phyloP scores from a whole-genome alignment of 1,139 yeast genomes.

The Zygoascus sp. region DNA sequence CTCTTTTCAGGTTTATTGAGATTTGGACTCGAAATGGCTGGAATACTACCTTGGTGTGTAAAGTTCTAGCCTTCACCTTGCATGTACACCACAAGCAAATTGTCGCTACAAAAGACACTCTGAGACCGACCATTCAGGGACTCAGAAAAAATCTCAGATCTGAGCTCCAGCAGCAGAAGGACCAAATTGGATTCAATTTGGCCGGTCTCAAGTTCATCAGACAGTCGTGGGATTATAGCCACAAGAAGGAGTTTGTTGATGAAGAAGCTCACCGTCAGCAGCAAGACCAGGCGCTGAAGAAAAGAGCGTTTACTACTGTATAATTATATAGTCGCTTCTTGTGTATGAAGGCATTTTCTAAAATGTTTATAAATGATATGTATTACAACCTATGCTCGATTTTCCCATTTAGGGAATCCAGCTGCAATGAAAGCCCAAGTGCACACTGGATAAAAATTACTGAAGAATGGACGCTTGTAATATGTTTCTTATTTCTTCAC shows the following conservation, averaged over 20 bases:
- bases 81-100: conserved; percentile 70
- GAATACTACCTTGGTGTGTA: conserved; percentile 63
- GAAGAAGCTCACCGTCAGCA: conserved; percentile 55
- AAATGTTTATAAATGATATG: not conserved
- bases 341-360: not conserved
- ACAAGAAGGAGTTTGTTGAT: conserved; percentile 69
- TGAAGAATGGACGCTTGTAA: not conserved
- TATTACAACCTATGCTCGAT: not conserved
- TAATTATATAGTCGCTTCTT: conserved; percentile 5
- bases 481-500: conserved; percentile 1
- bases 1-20: conserved; percentile 66
- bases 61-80: conserved; percentile 68
- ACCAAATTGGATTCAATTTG: conserved; percentile 76
- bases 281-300: conserved; percentile 54
- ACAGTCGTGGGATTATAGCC: conserved; percentile 75
- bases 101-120: conserved; percentile 35
- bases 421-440: too few species aligned
- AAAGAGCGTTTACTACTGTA: conserved; percentile 53
- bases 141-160: conserved; percentile 33
- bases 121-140: conserved; percentile 36
- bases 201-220: conserved; percentile 74
- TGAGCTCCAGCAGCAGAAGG: conserved; percentile 49
- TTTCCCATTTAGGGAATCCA: too few species aligned
- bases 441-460: not conserved
- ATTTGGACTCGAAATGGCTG: conserved; percentile 58